phyloP scores from a whole-genome alignment of 2,329 filamentous ascomycete genomes.

The Proliferodiscus dingleyae region DNA sequence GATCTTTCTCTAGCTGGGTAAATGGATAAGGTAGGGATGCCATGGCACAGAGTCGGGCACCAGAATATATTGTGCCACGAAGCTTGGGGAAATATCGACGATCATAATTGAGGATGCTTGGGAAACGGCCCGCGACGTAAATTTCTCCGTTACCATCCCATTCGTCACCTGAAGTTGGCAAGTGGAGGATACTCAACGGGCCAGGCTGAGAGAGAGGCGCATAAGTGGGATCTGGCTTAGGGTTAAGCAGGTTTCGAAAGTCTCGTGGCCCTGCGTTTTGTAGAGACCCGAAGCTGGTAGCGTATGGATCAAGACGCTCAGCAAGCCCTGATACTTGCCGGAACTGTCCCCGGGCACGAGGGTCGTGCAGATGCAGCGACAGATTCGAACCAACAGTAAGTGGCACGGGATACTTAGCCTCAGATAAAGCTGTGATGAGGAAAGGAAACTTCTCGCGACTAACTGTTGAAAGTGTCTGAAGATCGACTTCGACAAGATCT shows the following conservation, averaged over 20 bases:
- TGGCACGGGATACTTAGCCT: slow-evolving; percentile 59
- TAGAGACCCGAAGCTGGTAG: slow-evolving; percentile 23
- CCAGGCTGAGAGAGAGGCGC: slow-evolving; percentile 75
- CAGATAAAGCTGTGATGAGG: slow-evolving; percentile 77
- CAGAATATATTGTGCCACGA: slow-evolving; percentile 75
- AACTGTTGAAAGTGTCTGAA: slow-evolving; percentile 65
- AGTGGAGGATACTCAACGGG: slow-evolving; percentile 76
- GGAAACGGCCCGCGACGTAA: slow-evolving; percentile 83
- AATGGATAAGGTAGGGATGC: slow-evolving; percentile 65
- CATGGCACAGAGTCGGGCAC: slow-evolving; percentile 71
- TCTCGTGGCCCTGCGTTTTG: slow-evolving; percentile 18
- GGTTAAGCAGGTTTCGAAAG: slow-evolving; percentile 31
- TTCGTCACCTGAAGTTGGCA: slow-evolving; percentile 48
- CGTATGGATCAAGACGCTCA: slow-evolving; percentile 24
- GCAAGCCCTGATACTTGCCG: slow-evolving; percentile 16
- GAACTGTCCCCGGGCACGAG: slow-evolving; percentile 41
- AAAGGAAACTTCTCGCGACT: slow-evolving; percentile 71
- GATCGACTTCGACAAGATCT: slow-evolving; percentile 75
- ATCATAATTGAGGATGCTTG: slow-evolving; percentile 84
- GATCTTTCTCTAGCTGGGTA: slow-evolving; percentile 56
- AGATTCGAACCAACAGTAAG: slow-evolving; percentile 79
- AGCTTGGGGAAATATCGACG: slow-evolving; percentile 77
- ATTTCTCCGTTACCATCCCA: slow-evolving; percentile 61
- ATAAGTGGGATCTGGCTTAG: slow-evolving; percentile 52
- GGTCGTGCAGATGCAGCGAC: slow-evolving; percentile 79